Evolutionary conservation across 257 asterid genomes (phyloP).

Genomic region (Penstemon eatonii): DNA sequence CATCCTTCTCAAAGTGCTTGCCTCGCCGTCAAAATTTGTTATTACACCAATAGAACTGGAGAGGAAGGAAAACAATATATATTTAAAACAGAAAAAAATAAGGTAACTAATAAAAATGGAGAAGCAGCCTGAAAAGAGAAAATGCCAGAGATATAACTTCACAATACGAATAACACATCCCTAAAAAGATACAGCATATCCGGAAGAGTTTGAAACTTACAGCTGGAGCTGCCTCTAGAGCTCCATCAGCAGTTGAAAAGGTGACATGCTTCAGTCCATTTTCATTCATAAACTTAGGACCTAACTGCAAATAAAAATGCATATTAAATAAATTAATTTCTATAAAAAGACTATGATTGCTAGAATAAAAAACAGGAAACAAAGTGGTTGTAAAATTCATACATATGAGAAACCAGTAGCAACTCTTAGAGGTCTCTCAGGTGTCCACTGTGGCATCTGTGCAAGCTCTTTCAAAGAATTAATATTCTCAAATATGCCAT

Average conservation of each 20-base stretch:
- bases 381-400: constrained; percentile 31
- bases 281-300: constrained; percentile 83
- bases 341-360: constrained; percentile 11
- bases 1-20: not conserved
- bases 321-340: constrained; percentile 16
- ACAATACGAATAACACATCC: not conserved
- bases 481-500: constrained; percentile 90
- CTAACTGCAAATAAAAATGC: constrained; percentile 58
- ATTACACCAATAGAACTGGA: too few relatives aligned
- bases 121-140: constrained; percentile 5
- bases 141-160: not conserved
- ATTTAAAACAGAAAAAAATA: not conserved
- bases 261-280: constrained; percentile 71
- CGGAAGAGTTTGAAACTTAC: constrained; percentile 40
- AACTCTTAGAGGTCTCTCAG: constrained; percentile 90
- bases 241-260: constrained; percentile 98
- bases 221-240: constrained; percentile 98
- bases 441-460: constrained; percentile 94
- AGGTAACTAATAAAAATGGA: not conserved
- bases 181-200: constrained; percentile 15
- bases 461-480: constrained; percentile 86
- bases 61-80: too few relatives aligned
- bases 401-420: constrained; percentile 97
- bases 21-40: not conserved
- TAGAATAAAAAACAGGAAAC: not conserved